Percentiles rank a stretch among this genome's conserved stretches.
Conservation (phyloP, 2,329 filamentous ascomycete species). For the Zymoseptoria passerinii region DNA sequence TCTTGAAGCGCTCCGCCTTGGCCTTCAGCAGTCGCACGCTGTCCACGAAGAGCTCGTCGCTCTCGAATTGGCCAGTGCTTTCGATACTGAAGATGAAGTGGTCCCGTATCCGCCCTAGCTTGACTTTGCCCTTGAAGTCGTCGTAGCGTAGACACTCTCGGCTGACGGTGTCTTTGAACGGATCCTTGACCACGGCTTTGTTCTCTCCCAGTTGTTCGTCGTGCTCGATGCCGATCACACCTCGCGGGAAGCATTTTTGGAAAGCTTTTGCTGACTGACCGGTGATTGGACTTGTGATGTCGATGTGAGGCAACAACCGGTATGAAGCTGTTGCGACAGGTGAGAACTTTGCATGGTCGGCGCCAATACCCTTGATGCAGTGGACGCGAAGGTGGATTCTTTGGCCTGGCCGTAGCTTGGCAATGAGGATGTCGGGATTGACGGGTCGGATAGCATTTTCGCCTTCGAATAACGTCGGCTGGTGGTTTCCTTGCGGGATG, state of each 20-base stretch:
- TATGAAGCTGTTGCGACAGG: conserved; percentile 93
- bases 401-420: conserved; percentile 88
- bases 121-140: conserved; percentile 93
- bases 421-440: conserved; percentile 88
- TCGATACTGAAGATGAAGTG: conserved; percentile 97
- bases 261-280: conserved; percentile 86
- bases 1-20: conserved; percentile 69
- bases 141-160: conserved; percentile 83
- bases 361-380: conserved; percentile 87
- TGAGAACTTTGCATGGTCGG: conserved; percentile 94
- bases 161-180: conserved; percentile 92
- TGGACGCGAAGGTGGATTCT: conserved; percentile 80
- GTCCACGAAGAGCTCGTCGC: conserved; percentile 88
- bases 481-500: conserved; percentile 60
- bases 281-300: conserved; percentile 73
- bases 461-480: conserved; percentile 56
- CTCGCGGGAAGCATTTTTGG: conserved; percentile 74
- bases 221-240: conserved; percentile 73
- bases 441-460: conserved; percentile 61
- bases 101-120: conserved; percentile 79
- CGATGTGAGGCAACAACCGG: conserved; percentile 79
- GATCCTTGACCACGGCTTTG: conserved; percentile 78
- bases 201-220: conserved; percentile 63
- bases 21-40: conserved; percentile 74
- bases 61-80: conserved; percentile 90